These are phyloP conservation scores for Athelia psychrophila DNA, from an alignment of 1,284 basidiomycete species.

Conservation along the genomic window DNA sequence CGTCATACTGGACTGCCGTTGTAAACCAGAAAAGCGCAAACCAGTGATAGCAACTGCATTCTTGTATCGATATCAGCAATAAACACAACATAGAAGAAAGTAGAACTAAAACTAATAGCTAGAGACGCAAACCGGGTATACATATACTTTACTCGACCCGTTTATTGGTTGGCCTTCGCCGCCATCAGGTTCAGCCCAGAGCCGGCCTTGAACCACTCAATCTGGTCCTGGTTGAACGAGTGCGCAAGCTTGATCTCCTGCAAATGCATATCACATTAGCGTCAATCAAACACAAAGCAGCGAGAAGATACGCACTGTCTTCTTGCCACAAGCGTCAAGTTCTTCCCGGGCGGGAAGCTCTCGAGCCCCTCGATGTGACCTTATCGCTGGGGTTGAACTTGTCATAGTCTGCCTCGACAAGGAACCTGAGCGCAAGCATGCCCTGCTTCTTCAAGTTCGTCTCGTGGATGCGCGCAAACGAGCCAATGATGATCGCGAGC, in stretches of 20 bases:
- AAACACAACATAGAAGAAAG: too few relatives aligned
- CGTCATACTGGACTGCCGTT: too few relatives aligned
- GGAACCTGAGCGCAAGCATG: constrained; percentile 91
- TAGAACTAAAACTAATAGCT: too few relatives aligned
- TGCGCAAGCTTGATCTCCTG: constrained; percentile 70
- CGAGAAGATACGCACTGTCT: constrained; percentile 59
- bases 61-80: too few relatives aligned
- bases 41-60: too few relatives aligned
- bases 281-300: too few relatives aligned
- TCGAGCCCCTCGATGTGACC: constrained; percentile 83
- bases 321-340: constrained; percentile 74
- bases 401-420: constrained; percentile 87
- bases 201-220: constrained; percentile 94
- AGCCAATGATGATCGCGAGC: constrained; percentile 91
- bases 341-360: constrained; percentile 84
- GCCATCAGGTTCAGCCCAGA: constrained; percentile 85
- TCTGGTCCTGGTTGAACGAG: constrained; percentile 87
- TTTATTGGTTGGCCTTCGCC: too few relatives aligned
- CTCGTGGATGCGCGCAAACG: constrained; percentile 98
- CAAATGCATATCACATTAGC: too few relatives aligned
- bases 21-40: too few relatives aligned
- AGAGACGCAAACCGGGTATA: too few relatives aligned
- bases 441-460: constrained; percentile 98
- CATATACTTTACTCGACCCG: too few relatives aligned
- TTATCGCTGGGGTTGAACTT: constrained; percentile 82